phyloP scores from a whole-genome alignment of 352 stramenopile genomes.

The Globisporangium megalacanthum region DNA sequence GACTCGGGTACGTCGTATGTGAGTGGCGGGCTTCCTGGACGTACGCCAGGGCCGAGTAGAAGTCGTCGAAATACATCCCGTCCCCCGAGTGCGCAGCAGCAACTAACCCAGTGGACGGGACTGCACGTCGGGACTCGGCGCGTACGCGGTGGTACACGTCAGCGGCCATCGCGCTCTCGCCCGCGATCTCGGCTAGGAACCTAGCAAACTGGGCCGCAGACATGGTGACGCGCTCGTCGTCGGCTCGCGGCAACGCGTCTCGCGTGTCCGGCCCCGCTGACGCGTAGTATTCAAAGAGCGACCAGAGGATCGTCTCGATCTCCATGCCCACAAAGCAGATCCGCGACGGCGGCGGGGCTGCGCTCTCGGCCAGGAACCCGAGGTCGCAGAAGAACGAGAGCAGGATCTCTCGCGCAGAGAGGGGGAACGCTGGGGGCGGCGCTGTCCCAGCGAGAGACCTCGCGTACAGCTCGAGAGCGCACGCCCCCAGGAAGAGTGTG shows the following conservation, averaged over 20 bases:
- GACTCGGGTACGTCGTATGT: slow-evolving; percentile 24
- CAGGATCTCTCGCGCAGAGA: slow-evolving; percentile 61
- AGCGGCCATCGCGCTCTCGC: slow-evolving; percentile 19
- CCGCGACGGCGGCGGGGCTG: slow-evolving; percentile 22
- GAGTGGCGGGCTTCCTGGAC: slow-evolving; percentile 40
- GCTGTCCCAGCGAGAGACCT: slow-evolving; percentile 12
- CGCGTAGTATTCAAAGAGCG: slow-evolving; percentile 79
- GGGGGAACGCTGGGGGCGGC: slow-evolving; percentile 17
- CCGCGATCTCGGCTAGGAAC: slow-evolving; percentile 70
- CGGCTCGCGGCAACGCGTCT: neutral
- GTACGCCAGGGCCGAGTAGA: slow-evolving; percentile 64
- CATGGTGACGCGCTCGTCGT: slow-evolving; percentile 43
- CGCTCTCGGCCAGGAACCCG: slow-evolving; percentile 40
- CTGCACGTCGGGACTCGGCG: slow-evolving; percentile 19
- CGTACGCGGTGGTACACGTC: slow-evolving; percentile 45
- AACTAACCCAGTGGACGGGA: neutral
- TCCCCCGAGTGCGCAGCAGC: slow-evolving; percentile 5
- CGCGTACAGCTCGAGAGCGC: slow-evolving; percentile 51
- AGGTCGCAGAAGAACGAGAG: slow-evolving; percentile 68
- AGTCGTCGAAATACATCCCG: slow-evolving; percentile 56
- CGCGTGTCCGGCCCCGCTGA: slow-evolving; percentile 10
- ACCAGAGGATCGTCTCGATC: slow-evolving; percentile 65
- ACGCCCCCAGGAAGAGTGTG: slow-evolving; percentile 53
- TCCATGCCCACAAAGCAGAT: slow-evolving; percentile 69
- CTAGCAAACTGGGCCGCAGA: slow-evolving; percentile 36